A percentile compares a stretch with the other conserved stretches of the same genome.
Evolutionary conservation across 1,284 basidiomycete species (phyloP).

Genomic region (Irpex lacteus): DNA sequence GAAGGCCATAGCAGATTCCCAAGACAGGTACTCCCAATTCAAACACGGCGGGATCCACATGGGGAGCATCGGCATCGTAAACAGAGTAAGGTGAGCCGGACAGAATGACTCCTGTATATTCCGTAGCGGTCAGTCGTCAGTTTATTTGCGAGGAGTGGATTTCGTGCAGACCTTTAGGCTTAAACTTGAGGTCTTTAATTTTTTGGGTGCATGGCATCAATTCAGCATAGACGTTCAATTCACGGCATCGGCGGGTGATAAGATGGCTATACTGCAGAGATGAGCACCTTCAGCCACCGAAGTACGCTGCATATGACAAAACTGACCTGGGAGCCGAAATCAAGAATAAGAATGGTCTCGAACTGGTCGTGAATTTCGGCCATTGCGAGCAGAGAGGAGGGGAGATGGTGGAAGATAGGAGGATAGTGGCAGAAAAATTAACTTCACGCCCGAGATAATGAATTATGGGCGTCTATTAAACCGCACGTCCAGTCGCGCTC

Average conservation of each 20-base stretch:
- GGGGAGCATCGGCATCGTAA: conserved; percentile 90
- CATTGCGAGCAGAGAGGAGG: conserved; percentile 39
- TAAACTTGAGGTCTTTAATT: conserved; percentile 88
- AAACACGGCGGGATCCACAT: conserved; percentile 96
- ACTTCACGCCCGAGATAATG: background rate
- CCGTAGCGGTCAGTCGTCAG: conserved; percentile 1
- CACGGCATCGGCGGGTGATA: conserved; percentile 97
- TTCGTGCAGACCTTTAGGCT: conserved; percentile 79
- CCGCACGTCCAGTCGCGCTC: background rate
- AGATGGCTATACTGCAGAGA: conserved; percentile 88
- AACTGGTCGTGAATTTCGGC: conserved; percentile 93
- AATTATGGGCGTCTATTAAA: background rate
- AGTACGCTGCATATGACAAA: conserved; percentile 17
- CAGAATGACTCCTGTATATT: conserved; percentile 82
- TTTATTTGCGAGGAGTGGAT: background rate
- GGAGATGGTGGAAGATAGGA: background rate
- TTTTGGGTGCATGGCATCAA: conserved; percentile 96
- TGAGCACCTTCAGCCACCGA: conserved; percentile 13
- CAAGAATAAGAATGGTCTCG: conserved; percentile 95
- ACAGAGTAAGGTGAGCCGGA: conserved; percentile 99
- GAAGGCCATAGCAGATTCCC: conserved; percentile 98
- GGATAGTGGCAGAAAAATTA: background rate
- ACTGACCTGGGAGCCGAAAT: conserved; percentile 93
- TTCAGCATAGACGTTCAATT: conserved; percentile 98
- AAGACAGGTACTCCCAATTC: conserved; percentile 88